phyloP scores from a whole-genome alignment of 495 filamentous ascomycete species.

The Aspergillus sclerotioniger region DNA sequence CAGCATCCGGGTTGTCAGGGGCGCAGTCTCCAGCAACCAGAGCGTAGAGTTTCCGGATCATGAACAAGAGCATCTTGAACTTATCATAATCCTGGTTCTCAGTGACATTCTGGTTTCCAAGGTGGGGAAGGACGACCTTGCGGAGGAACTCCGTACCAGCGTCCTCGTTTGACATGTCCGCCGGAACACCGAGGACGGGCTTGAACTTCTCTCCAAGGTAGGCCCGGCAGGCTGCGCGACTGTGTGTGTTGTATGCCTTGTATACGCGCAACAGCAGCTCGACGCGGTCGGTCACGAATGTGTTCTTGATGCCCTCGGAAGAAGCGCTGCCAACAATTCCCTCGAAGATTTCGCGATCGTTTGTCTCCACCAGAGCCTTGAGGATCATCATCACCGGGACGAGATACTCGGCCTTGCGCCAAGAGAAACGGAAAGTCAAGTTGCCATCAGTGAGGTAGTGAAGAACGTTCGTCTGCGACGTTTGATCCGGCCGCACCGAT shows the following conservation, averaged over 20 bases:
- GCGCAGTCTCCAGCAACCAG: slow-evolving; percentile 89
- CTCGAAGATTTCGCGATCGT: slow-evolving; percentile 94
- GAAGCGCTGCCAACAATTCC: slow-evolving; percentile 70
- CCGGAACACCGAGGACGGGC: slow-evolving; percentile 74
- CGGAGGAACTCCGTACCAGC: slow-evolving; percentile 86
- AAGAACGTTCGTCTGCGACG: slow-evolving; percentile 93
- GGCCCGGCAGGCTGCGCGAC: slow-evolving; percentile 69
- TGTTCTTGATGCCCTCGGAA: slow-evolving; percentile 76
- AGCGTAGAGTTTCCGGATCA: slow-evolving; percentile 92
- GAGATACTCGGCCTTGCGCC: slow-evolving; percentile 94
- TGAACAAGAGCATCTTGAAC: slow-evolving; percentile 91
- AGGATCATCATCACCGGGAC: slow-evolving; percentile 94
- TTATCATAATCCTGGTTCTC: slow-evolving; percentile 84
- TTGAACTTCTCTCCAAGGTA: slow-evolving; percentile 89
- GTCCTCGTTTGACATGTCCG: slow-evolving; percentile 80
- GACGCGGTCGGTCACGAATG: slow-evolving; percentile 91
- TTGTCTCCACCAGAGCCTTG: slow-evolving; percentile 93
- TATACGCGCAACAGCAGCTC: slow-evolving; percentile 91
- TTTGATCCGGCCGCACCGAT: slow-evolving; percentile 91
- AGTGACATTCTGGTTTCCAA: slow-evolving; percentile 77
- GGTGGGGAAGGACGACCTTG: slow-evolving; percentile 84
- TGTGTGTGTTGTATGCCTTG: slow-evolving; percentile 81
- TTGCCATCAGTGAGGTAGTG: slow-evolving; percentile 96
- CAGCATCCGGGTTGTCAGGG: slow-evolving; percentile 91
- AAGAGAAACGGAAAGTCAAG: slow-evolving; percentile 94